A percentile compares a stretch with the other conserved stretches of the same genome.
Conservation (phyloP, 768 basidiomycete genomes). For the Suillus subluteus region DNA sequence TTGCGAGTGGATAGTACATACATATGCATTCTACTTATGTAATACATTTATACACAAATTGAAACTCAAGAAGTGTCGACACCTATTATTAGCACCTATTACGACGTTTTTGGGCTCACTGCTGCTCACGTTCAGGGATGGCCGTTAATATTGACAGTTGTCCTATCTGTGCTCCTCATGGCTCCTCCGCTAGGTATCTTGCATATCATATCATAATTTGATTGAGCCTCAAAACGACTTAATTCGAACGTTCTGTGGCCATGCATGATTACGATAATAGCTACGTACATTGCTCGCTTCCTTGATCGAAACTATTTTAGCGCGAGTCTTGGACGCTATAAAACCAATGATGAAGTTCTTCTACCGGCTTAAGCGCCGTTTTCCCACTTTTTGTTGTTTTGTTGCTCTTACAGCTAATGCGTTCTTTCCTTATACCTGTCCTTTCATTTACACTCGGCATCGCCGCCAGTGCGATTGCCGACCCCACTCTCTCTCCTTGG, state of each 20-base stretch:
- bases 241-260: not conserved
- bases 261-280: not conserved
- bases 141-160: not conserved
- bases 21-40: not conserved
- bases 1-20: not conserved
- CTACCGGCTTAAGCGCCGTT: constrained; percentile 7
- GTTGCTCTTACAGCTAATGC: constrained; percentile 16
- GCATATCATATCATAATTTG: not conserved
- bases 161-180: not conserved
- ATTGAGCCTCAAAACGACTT: not conserved
- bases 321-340: not conserved
- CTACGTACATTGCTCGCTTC: not conserved
- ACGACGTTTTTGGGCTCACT: not conserved
- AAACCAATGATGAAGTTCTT: not conserved
- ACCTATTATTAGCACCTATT: not conserved
- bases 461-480: constrained; percentile 8
- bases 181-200: not conserved
- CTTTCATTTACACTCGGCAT: constrained; percentile 9
- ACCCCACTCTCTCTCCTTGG: constrained; percentile 42
- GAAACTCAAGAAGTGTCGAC: not conserved
- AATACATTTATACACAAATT: not conserved
- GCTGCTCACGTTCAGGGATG: not conserved
- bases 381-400: too few relatives aligned
- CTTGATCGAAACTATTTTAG: not conserved
- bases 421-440: constrained; percentile 16